These are phyloP conservation scores for Gautieria morchelliformis DNA, from an alignment of 768 basidiomycete species.

Conservation along the genomic window DNA sequence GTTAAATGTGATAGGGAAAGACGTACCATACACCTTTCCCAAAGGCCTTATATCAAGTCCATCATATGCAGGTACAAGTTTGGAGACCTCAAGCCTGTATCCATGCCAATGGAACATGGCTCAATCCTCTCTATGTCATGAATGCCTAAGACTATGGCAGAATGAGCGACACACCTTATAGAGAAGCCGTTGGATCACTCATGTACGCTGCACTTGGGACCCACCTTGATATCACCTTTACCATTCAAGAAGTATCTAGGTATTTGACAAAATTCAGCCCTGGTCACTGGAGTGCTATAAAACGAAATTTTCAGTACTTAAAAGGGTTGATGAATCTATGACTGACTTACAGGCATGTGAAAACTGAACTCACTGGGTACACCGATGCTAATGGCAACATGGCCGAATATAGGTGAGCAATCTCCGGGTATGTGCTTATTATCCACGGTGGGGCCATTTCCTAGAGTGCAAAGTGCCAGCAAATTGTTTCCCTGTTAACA, in stretches of 20 bases:
- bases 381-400: slow-evolving; percentile 20
- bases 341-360: slow-evolving; percentile 1
- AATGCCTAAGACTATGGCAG: too few species aligned
- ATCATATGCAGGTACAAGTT: not conserved
- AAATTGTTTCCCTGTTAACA: slow-evolving; percentile 22
- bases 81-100: too few species aligned
- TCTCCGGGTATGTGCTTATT: slow-evolving; percentile 27
- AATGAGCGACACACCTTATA: too few species aligned
- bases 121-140: not conserved
- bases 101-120: too few species aligned
- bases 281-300: too few species aligned
- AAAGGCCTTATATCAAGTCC: not conserved
- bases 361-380: slow-evolving; percentile 2
- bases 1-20: slow-evolving; percentile 14
- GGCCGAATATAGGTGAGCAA: slow-evolving; percentile 19
- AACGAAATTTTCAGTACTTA: slow-evolving; percentile 8
- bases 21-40: too few species aligned
- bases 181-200: too few species aligned
- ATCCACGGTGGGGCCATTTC: slow-evolving; percentile 19
- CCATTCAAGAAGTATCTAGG: too few species aligned
- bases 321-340: not conserved
- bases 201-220: not conserved
- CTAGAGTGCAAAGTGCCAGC: slow-evolving; percentile 26
- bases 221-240: too few species aligned
- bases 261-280: too few species aligned